Conservation (phyloP, 768 basidiomycete genomes). For the Hydnum rufescens region DNA sequence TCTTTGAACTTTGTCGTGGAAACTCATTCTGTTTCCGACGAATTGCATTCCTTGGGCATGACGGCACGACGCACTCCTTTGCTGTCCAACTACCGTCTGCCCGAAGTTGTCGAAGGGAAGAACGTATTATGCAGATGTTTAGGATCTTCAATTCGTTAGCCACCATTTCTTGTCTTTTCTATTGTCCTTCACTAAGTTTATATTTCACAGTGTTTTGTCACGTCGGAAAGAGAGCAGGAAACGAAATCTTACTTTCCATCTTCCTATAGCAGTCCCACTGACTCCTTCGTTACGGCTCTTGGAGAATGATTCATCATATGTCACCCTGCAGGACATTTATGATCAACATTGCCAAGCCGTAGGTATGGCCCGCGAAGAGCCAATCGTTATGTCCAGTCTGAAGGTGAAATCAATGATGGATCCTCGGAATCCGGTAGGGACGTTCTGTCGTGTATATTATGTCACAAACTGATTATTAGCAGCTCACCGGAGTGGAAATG, state of each 20-base stretch:
- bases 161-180: neutral
- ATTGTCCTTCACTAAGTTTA: slow-evolving; percentile 4
- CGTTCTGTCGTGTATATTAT: neutral
- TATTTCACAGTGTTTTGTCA: slow-evolving; percentile 39
- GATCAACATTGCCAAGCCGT: slow-evolving; percentile 66
- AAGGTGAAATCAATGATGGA: slow-evolving; percentile 34
- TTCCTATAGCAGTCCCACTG: slow-evolving; percentile 71
- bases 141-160: slow-evolving; percentile 71
- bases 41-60: slow-evolving; percentile 75
- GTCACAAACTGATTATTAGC: neutral
- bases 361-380: slow-evolving; percentile 71
- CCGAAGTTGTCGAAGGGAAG: slow-evolving; percentile 76
- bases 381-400: slow-evolving; percentile 68
- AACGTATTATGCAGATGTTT: slow-evolving; percentile 77
- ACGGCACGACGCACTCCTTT: slow-evolving; percentile 78
- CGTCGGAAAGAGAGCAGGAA: slow-evolving; percentile 88
- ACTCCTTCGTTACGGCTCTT: slow-evolving; percentile 69
- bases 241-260: slow-evolving; percentile 76
- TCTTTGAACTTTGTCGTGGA: slow-evolving; percentile 76
- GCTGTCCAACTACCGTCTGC: slow-evolving; percentile 76
- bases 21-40: slow-evolving; percentile 78
- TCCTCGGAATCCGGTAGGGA: slow-evolving; percentile 12
- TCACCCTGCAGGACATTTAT: slow-evolving; percentile 82
- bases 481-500: slow-evolving; percentile 34
- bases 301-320: slow-evolving; percentile 81